Base-by-base conservation (phyloP, 179 eudicot genomes). In the Beta macrorhiza region DNA sequence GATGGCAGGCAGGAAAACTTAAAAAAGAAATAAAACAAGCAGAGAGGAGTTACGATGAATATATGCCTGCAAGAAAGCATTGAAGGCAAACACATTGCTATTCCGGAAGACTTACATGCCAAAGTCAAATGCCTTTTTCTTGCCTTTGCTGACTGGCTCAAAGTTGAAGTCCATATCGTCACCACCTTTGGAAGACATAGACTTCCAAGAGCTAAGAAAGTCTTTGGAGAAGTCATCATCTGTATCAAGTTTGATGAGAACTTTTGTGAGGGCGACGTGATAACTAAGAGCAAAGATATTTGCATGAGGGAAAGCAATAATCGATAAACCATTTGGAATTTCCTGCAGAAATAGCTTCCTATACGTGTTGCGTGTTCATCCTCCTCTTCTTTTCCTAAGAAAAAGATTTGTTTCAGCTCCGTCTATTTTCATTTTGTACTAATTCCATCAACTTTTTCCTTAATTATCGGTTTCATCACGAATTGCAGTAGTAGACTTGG, bases 131-230 rank as follows among this genome's bases (percentile, higher is more conserved):
- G 91, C 81, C 84, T 91, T 89, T 65, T 87, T 92, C 85, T 93
- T 92, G 84, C 94, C 92, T 85, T 91, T 91, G 75, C 90, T 37
- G 64, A 79, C 86, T 61, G 92, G 87, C 78, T 88, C 90, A 79
- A 93, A 89, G 86, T 88, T 90, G 83, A 95, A 92, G 87, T 95
- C 95, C 93, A 93, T 89, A 49, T 86, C 86, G 82, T 89, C 91
- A 74, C 80, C 85, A n/a, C 88, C 95, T 63, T 86, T 70, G 69
- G 83, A 81, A 64, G 91, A 84, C 81, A 82, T 84, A 72, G 97
- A 83, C 78, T 90, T 89, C 98, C 98, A 95, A 58, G 93, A 90
- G 79, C 86, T 83, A 83, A 93, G 90, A 80, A 95, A 90, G 78
- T 93, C 95, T 76, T 91, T 87, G 58, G 92, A 92, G 80, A 93